Base-by-base conservation (phyloP, 108 stramenopile species). In the Cyclotella kingstonii region DNA sequence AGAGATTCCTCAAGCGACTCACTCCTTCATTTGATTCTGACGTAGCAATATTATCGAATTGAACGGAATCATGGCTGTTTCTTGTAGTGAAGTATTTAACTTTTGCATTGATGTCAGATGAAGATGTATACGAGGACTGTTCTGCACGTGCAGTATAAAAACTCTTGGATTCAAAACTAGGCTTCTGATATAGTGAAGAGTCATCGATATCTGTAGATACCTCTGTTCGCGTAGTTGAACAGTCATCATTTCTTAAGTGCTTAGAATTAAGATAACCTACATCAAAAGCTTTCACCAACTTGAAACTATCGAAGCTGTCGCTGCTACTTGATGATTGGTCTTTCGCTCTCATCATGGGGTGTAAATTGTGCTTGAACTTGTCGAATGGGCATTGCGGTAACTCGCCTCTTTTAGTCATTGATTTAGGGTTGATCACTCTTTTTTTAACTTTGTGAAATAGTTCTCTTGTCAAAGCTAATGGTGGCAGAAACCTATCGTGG, bases 121-220 rank as follows among this genome's bases (percentile, higher is more conserved):
- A 56, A 36, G 29, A 31, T 25, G 55, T 48, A 50, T 49, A 27
- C 7, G 60, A 50, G 7, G 60, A 47, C 26, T 33, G 36, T 12
- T 7, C 35, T 26, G 27, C 33, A 49, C 47, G 11, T 21, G 43
- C 29, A 12, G 43, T 22, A 21, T 45, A 47, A 0, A 43, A 46
- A 33, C 27, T 33, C 30, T 33, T 23, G 3, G 34, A 49, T 8
- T 39, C 9, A 62, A 62, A 62, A 62, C 48, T 62, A 26, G 50
- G 50, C 28, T 25, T 48, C 39, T 62, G 45, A n/a, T 62, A 33
- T 2, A 62, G 21, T 26, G 60, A 62, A 12, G 10, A 23, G 19
- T 62, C 60, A 11, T 62, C 60, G 39, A 39, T 27, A 35, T 62
- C 60, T 25, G 60, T 62, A 2, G 60, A 62, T 6, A 62, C 15